Conservation (phyloP, 2,329 filamentous ascomycete species). For the Pseudocercospora fuligena region DNA sequence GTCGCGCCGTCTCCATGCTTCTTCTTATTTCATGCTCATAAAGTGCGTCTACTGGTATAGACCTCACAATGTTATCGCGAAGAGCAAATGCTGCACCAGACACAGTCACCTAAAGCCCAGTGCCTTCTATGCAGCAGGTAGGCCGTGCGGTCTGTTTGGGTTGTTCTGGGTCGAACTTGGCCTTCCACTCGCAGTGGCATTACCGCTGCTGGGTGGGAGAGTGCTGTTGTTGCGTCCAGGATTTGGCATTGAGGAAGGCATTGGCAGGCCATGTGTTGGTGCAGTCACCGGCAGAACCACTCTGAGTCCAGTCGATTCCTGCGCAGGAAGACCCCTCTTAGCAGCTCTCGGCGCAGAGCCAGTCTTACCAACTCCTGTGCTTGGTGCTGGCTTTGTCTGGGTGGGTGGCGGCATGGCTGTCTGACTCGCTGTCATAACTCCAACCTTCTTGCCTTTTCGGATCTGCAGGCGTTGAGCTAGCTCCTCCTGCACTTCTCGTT, state of each 20-base stretch:
- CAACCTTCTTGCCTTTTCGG: conserved; percentile 63
- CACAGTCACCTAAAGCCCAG: background rate
- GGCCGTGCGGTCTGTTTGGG: background rate
- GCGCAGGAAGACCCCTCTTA: background rate
- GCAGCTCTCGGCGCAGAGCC: conserved; percentile 6
- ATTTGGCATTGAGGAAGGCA: conserved; percentile 1
- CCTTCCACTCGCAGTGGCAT: background rate
- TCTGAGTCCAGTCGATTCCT: background rate
- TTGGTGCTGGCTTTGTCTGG: background rate
- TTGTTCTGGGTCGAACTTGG: conserved; percentile 4
- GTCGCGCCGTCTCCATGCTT: background rate
- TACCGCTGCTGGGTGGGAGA: background rate
- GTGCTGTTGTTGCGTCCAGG: background rate
- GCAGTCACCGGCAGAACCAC: background rate
- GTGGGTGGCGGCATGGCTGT: conserved; percentile 15
- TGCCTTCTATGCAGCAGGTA: background rate
- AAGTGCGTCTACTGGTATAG: background rate
- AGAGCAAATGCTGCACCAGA: background rate
- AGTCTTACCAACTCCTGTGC: background rate
- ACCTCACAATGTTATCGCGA: background rate
- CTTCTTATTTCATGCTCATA: background rate
- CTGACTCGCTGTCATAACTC: conserved; percentile 69
- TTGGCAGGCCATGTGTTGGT: background rate
- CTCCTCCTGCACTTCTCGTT: conserved; percentile 36
- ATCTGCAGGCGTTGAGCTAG: conserved; percentile 50